Base-by-base conservation (phyloP, 108 stramenopile species). In the Nitzschia palea region DNA sequence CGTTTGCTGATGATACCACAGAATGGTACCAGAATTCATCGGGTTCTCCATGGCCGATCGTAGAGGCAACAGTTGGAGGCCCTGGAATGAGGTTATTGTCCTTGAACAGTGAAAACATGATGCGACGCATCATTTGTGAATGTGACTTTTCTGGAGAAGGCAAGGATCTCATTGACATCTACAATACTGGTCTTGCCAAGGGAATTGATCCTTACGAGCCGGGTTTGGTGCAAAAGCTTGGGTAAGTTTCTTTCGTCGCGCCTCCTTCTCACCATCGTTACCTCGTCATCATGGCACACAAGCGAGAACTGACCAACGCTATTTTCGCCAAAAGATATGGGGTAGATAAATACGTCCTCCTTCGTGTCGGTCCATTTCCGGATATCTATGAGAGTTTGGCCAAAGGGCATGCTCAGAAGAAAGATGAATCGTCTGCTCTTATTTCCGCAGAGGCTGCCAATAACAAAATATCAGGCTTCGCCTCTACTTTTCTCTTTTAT, bases 381-480 rank as follows among this genome's bases (percentile, higher is more conserved):
- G 91, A 93, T 40, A 71, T 93, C 9, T 93, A 93, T 45, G 79
- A 86, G 67, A 73, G 64, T 34, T 74, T 93, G 81, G 71, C 88
- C 47, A 51, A 71, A 33, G 74, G 54, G 30, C 91, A 93, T 63
- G 70, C 76, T 30, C 59, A 74, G 27, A 63, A 73, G 10, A 77
- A 73, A 6, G 88, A 90, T 43, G 78, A 81, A 44, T 64, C 79
- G 23, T 85, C 86, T 14, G 75, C 91, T 30, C 68, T 93, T 14
- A 93, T 93, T 67, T 84, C 91, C 5, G 91, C 91, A 2, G 91
- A 93, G 65, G 85, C 91, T 8, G 61, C 73, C 44, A 89, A 88
- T 59, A 77, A 84, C 25, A 93, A 90, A 51, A 82, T 87, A 40
- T 65, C 79, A 29, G 87, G 87, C 1, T 90, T 93, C 54, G 91